These are phyloP conservation scores for Fraxinus albicans DNA, from an alignment of 305 asterid genomes.

Conservation along the genomic window DNA sequence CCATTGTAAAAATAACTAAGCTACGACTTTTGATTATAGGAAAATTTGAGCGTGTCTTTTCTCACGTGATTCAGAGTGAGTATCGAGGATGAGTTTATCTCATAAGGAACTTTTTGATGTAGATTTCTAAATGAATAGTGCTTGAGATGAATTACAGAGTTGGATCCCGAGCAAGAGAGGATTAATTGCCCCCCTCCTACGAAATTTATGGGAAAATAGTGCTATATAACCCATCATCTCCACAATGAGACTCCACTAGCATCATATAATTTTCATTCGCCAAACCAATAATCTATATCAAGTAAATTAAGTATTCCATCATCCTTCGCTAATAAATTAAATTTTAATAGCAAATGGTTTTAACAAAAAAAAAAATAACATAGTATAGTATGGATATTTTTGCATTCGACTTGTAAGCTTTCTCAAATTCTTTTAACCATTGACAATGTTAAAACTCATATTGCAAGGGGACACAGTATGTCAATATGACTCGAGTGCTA, in stretches of 20 bases:
- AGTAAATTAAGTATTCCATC: neutral
- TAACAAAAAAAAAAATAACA: too few species aligned
- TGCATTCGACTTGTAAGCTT: neutral
- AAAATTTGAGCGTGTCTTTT: neutral
- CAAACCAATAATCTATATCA: neutral
- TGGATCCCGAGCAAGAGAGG: neutral
- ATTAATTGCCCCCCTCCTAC: neutral
- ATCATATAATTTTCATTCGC: neutral
- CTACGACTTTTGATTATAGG: neutral
- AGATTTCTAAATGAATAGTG: neutral
- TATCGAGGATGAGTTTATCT: neutral
- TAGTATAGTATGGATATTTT: neutral
- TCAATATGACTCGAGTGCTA: neutral
- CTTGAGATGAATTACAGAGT: neutral
- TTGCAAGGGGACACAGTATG: neutral
- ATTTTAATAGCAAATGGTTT: neutral
- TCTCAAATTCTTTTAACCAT: neutral
- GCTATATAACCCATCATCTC: neutral
- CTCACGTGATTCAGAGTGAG: neutral
- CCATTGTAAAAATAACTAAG: neutral
- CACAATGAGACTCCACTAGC: neutral
- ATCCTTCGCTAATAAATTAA: neutral
- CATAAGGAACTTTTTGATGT: neutral
- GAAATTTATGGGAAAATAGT: neutral
- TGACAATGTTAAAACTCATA: neutral